These are phyloP conservation scores for Fraxinus albicans DNA, from an alignment of 305 asterid genomes.

Conservation along the genomic window DNA sequence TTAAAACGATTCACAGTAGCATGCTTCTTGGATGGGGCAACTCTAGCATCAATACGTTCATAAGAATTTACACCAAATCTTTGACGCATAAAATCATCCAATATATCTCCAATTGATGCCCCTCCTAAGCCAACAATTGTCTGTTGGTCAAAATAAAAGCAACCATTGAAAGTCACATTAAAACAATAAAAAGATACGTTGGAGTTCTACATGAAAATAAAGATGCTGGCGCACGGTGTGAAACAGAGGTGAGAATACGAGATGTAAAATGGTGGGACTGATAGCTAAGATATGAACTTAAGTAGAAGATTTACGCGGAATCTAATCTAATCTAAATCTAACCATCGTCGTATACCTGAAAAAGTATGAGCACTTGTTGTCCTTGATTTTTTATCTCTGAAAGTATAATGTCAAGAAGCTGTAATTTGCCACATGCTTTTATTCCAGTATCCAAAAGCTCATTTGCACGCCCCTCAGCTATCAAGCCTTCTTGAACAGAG, in stretches of 20 bases:
- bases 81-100: slow-evolving; percentile 67
- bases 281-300: slow-evolving; percentile 13
- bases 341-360: slow-evolving; percentile 55
- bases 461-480: slow-evolving; percentile 41
- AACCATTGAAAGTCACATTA: slow-evolving; percentile 19
- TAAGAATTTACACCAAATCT: slow-evolving; percentile 65
- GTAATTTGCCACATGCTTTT: slow-evolving; percentile 84
- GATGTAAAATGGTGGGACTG: background rate
- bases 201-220: slow-evolving; percentile 8
- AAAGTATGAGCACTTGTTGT: slow-evolving; percentile 65
- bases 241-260: background rate
- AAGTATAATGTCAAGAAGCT: slow-evolving; percentile 74
- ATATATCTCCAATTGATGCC: slow-evolving; percentile 55
- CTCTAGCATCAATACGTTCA: slow-evolving; percentile 61
- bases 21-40: slow-evolving; percentile 53
- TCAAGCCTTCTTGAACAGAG: slow-evolving; percentile 40
- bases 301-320: slow-evolving; percentile 7
- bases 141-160: slow-evolving; percentile 41
- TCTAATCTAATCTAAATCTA: slow-evolving; percentile 8
- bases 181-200: slow-evolving; percentile 15
- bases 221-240: background rate
- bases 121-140: slow-evolving; percentile 40
- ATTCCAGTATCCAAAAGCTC: slow-evolving; percentile 64
- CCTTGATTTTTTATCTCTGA: slow-evolving; percentile 55
- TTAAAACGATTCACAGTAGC: slow-evolving; percentile 73